Conservation (phyloP, 495 filamentous ascomycete species). For the Platismatia glauca region DNA sequence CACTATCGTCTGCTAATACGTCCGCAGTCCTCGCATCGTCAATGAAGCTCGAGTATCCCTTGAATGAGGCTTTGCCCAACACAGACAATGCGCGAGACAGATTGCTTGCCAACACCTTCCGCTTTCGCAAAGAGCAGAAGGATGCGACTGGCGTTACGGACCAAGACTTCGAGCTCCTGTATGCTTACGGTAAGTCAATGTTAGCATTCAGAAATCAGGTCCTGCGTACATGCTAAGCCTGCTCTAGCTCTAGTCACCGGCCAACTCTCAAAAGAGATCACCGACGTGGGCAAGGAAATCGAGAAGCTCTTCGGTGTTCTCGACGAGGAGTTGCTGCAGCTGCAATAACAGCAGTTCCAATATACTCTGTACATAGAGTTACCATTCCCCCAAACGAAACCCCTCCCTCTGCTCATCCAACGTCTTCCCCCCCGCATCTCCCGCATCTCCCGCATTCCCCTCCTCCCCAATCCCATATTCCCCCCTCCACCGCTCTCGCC, state of each 20-base stretch:
- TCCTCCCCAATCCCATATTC: neutral
- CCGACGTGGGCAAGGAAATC: conserved; percentile 41
- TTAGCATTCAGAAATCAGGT: neutral
- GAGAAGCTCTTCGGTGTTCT: conserved; percentile 60
- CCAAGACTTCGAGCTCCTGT: conserved; percentile 61
- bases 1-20: conserved; percentile 19
- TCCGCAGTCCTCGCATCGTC: conserved; percentile 72
- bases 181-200: conserved; percentile 55
- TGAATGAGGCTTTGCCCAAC: conserved; percentile 79
- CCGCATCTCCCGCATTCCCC: too few relatives aligned
- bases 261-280: conserved; percentile 44
- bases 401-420: neutral
- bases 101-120: conserved; percentile 80
- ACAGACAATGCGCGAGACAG: conserved; percentile 71
- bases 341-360: conserved; percentile 39
- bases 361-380: neutral
- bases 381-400: neutral
- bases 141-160: conserved; percentile 45
- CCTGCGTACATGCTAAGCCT: neutral
- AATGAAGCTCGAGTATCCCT: conserved; percentile 84
- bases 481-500: neutral
- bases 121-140: conserved; percentile 66
- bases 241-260: conserved; percentile 37
- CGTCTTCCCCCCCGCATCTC: neutral
- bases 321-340: conserved; percentile 60